These are phyloP conservation scores for Fusarium heterosporum DNA, from an alignment of 2,329 filamentous ascomycete species.

Conservation along the genomic window DNA sequence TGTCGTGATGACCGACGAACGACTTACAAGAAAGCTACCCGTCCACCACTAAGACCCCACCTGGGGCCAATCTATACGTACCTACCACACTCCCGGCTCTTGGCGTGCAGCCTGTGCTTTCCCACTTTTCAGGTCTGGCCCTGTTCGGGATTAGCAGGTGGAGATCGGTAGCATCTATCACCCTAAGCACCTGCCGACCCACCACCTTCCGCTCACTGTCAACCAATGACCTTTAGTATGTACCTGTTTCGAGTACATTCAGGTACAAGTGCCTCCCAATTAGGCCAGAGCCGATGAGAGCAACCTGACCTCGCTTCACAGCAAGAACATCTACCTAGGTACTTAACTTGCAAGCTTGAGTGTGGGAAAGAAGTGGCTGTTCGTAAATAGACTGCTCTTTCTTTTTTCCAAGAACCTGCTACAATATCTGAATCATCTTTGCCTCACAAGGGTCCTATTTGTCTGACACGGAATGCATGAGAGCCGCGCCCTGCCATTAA, in stretches of 20 bases:
- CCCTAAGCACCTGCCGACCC: slow-evolving; percentile 15
- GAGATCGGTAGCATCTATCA: slow-evolving; percentile 1
- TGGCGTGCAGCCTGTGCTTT: slow-evolving; percentile 14
- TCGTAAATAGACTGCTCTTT: neutral
- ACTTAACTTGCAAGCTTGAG: neutral
- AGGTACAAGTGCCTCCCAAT: slow-evolving; percentile 29
- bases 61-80: slow-evolving; percentile 24
- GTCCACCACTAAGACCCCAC: slow-evolving; percentile 10
- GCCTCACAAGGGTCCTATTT: slow-evolving; percentile 18
- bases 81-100: slow-evolving; percentile 26
- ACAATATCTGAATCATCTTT: slow-evolving; percentile 19
- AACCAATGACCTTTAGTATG: slow-evolving; percentile 31
- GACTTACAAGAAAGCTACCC: slow-evolving; percentile 39
- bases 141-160: slow-evolving; percentile 31
- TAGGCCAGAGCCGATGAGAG: slow-evolving; percentile 11
- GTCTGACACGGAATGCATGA: slow-evolving; percentile 34
- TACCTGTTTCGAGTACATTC: slow-evolving; percentile 37
- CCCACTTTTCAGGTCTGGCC: slow-evolving; percentile 29
- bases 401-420: neutral
- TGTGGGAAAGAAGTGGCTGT: neutral
- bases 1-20: slow-evolving; percentile 41
- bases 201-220: slow-evolving; percentile 7
- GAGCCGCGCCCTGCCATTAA: slow-evolving; percentile 24
- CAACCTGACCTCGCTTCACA: slow-evolving; percentile 8
- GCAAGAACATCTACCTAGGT: neutral